Evolutionary conservation across 768 basidiomycete species (phyloP).

Genomic region (Pilatotrama ljubarskyi): DNA sequence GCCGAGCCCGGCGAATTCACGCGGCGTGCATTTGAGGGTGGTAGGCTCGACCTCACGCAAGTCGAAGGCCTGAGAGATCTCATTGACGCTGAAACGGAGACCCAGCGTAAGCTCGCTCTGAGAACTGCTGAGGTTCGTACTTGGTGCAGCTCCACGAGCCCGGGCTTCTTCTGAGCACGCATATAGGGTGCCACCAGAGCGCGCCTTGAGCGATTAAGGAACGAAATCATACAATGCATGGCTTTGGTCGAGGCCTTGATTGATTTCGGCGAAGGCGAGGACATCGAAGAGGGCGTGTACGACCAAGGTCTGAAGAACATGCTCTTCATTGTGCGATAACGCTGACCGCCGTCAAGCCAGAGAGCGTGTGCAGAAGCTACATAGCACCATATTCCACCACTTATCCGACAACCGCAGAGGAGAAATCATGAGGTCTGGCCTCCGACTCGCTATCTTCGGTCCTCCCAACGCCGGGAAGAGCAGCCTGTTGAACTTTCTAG

Average conservation of each 20-base stretch:
- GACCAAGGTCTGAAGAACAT: conserved; percentile 54
- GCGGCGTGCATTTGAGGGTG: conserved; percentile 75
- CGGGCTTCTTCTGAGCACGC: not conserved
- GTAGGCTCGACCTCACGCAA: conserved; percentile 83
- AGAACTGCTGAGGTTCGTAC: conserved; percentile 62
- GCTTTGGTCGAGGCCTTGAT: conserved; percentile 86
- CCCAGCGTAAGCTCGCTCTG: conserved; percentile 73
- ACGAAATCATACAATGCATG: conserved; percentile 67
- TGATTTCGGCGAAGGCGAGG: conserved; percentile 92
- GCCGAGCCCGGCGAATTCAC: conserved; percentile 92
- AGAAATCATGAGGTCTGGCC: conserved; percentile 80
- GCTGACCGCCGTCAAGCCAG: conserved; percentile 45
- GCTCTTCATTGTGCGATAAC: not conserved
- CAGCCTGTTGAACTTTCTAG: conserved; percentile 81
- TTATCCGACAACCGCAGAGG: conserved; percentile 74
- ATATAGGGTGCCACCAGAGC: conserved; percentile 60
- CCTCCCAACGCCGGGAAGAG: conserved; percentile 96
- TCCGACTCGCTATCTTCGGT: conserved; percentile 85
- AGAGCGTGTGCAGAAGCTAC: conserved; percentile 48
- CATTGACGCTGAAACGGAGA: conserved; percentile 86
- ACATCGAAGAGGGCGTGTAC: conserved; percentile 80
- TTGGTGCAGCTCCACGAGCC: too few relatives aligned
- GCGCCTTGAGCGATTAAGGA: conserved; percentile 64
- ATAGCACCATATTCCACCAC: conserved; percentile 51
- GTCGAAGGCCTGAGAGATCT: conserved; percentile 87